Base-by-base conservation (phyloP, 2,329 filamentous ascomycete genomes). In the Fusarium incarnatum region DNA sequence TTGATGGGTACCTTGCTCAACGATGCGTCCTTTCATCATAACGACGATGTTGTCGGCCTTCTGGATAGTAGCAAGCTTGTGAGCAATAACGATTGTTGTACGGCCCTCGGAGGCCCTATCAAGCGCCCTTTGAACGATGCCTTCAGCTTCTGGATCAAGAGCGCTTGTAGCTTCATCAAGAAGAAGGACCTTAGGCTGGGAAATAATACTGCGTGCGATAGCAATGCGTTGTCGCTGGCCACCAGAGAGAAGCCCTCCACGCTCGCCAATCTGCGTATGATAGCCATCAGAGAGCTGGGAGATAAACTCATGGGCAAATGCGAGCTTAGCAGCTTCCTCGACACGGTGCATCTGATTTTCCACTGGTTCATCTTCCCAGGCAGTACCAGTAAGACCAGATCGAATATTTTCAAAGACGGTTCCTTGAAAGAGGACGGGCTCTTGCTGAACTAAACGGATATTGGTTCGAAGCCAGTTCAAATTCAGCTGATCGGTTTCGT, bases 161-260 rank as follows among this genome's bases (percentile, higher is more conserved):
- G 88, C 87, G 46, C 84, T 87, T 0, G 89, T 92, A 2, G 89
- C 89, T 77, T 92, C 89, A 66, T 92, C 89, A 3, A 92, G 78
- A 18, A 92, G 83, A 0, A 92, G 81, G 28, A 92, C 42, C 20
- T n/a, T 22, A 3, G 42, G 42, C 12, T 16, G 20, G 12, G 42
- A 40, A 8, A 40, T 20, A 3, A 40, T 20, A 40, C 37, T 40
- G n/a, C 37, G 37, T 11, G 37, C 37, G 12, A 40, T 13, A n/a
- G 37, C 37, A 20, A 40, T n/a, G 37, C 37, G 37, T 12, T 40
- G 37, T n/a, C n/a, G 10, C 18, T 40, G 37, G 18, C 37, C 37
- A 12, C 37, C 37, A 40, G 18, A n/a, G 10, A 40, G 37, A 18
- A 40, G 18, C 10, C n/a, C 18, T 18, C 18, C 37, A 13, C 37